A percentile compares a stretch with the other conserved stretches of the same genome.
Evolutionary conservation across 2,329 filamentous ascomycete species (phyloP).

Genomic region (Penicillium sp.): DNA sequence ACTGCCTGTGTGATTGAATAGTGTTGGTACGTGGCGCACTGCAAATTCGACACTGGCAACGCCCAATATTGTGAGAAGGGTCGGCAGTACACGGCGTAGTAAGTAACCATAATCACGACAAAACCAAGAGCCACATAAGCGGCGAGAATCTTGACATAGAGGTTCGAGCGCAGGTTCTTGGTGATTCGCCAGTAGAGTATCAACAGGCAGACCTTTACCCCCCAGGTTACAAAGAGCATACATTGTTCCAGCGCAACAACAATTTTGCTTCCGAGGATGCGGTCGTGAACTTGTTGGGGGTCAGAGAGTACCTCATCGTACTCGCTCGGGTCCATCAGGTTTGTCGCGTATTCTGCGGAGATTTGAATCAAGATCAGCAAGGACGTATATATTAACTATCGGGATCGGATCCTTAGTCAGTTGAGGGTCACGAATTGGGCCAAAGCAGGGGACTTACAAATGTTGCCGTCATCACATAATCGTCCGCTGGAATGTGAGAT

Average conservation of each 20-base stretch:
- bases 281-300: constrained; percentile 41
- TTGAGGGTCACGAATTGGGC: not conserved
- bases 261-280: constrained; percentile 52
- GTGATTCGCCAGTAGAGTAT: constrained; percentile 52
- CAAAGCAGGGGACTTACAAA: constrained; percentile 32
- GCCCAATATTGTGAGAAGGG: constrained; percentile 54
- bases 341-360: constrained; percentile 39
- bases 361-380: constrained; percentile 40
- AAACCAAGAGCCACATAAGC: constrained; percentile 48
- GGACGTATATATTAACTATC: constrained; percentile 36
- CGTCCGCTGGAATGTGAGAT: constrained; percentile 29
- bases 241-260: constrained; percentile 51
- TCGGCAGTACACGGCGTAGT: constrained; percentile 52
- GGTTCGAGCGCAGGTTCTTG: constrained; percentile 35
- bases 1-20: constrained; percentile 46
- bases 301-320: constrained; percentile 32
- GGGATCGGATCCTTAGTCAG: not conserved
- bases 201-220: constrained; percentile 53
- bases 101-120: constrained; percentile 50
- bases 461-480: constrained; percentile 39
- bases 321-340: constrained; percentile 42
- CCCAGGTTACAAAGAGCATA: constrained; percentile 52
- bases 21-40: constrained; percentile 44
- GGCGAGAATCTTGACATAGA: constrained; percentile 42
- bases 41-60: constrained; percentile 41